These are phyloP conservation scores for Amaranthus palmeri DNA, from an alignment of 148 eudicot species.

Conservation along the genomic window DNA sequence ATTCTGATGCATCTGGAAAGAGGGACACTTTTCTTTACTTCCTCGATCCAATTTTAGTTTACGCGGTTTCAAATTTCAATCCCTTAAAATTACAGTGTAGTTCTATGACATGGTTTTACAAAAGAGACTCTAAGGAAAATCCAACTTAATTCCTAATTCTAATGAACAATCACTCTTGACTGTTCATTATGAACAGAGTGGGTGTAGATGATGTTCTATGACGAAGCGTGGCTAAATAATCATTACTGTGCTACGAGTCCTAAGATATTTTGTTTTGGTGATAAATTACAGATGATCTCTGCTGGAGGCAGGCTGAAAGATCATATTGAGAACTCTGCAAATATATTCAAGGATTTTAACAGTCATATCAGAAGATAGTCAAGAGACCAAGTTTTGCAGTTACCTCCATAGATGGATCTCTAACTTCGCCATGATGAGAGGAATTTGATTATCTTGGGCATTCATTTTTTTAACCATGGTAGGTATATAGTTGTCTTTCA, in stretches of 20 bases:
- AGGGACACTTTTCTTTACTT: too few relatives aligned
- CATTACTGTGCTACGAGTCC: not conserved
- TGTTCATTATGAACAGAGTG: not conserved
- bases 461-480: not conserved
- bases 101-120: too few relatives aligned
- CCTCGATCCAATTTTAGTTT: too few relatives aligned
- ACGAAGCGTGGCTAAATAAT: not conserved
- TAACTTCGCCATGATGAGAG: not conserved
- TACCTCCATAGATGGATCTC: not conserved
- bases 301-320: not conserved
- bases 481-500: not conserved
- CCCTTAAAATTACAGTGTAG: too few relatives aligned
- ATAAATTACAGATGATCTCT: not conserved
- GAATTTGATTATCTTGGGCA: constrained; percentile 1
- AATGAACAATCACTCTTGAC: not conserved
- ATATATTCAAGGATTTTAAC: too few relatives aligned
- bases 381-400: not conserved
- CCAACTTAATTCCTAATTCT: not conserved
- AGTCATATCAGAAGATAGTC: not conserved
- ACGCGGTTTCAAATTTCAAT: too few relatives aligned
- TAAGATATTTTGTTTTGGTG: not conserved
- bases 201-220: not conserved
- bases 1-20: too few relatives aligned
- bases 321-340: too few relatives aligned
- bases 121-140: not conserved